Evolutionary conservation across 352 stramenopile species (phyloP).

Genomic region (Plasmopara halstedii): DNA sequence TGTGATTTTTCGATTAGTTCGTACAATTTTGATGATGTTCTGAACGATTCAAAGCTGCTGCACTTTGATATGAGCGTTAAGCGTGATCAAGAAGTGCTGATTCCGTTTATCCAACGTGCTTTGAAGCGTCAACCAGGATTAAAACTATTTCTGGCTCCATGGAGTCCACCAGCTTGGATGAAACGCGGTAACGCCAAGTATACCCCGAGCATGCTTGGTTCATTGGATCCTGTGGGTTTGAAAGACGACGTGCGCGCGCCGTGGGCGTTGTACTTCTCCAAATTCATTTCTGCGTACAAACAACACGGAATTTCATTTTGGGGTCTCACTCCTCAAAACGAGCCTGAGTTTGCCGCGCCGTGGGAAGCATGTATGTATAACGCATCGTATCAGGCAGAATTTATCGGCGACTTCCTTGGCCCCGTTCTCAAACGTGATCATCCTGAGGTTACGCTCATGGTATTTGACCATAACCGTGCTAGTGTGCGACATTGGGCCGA

Average conservation of each 20-base stretch:
- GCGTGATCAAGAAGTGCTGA: slow-evolving; percentile 70
- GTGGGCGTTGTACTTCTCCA: slow-evolving; percentile 89
- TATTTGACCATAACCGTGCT: slow-evolving; percentile 89
- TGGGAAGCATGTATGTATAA: slow-evolving; percentile 72
- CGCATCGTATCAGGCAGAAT: slow-evolving; percentile 51
- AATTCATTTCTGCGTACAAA: slow-evolving; percentile 89
- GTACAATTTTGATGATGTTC: slow-evolving; percentile 84
- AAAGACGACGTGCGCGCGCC: slow-evolving; percentile 40
- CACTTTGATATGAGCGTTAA: slow-evolving; percentile 74
- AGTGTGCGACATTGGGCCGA: slow-evolving; percentile 63
- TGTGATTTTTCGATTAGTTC: slow-evolving; percentile 82
- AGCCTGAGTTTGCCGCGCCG: slow-evolving; percentile 65
- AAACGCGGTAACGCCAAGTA: slow-evolving; percentile 42
- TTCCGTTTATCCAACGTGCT: slow-evolving; percentile 79
- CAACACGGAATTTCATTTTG: slow-evolving; percentile 75
- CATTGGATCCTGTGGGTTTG: slow-evolving; percentile 40
- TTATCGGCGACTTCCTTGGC: slow-evolving; percentile 80
- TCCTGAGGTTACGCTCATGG: slow-evolving; percentile 86
- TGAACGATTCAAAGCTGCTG: slow-evolving; percentile 49
- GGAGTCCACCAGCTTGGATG: slow-evolving; percentile 89
- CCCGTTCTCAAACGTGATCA: slow-evolving; percentile 78
- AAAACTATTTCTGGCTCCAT: slow-evolving; percentile 83
- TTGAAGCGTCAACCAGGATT: slow-evolving; percentile 54
- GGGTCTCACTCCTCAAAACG: slow-evolving; percentile 88
- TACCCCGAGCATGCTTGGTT: slow-evolving; percentile 56